Base-by-base conservation (phyloP, 2,329 filamentous ascomycete species). In the Fusarium musae region DNA sequence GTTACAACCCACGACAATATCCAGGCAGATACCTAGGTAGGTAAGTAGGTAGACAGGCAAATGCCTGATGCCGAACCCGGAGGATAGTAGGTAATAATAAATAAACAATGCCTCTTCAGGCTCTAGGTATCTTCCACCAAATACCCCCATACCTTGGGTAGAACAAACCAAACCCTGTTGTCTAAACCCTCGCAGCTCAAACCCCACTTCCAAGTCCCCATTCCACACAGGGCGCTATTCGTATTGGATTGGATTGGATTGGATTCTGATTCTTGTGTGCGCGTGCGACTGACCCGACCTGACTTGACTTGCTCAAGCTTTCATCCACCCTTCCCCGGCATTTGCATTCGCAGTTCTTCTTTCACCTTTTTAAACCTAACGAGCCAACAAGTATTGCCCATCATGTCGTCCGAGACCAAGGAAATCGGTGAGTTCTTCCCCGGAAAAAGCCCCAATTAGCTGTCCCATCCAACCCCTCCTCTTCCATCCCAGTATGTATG, bases 341-440 rank as follows among this genome's bases (percentile, higher is more conserved):
- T 62, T 69, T 70, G 68, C 61, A 74, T 59, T 69, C 66, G 71
- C 61, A 74, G 64, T 74, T 72, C 71, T 74, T 66, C 63, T 43
- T 60, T 71, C 70, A 69, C 56, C 57, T 53, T 69, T 74, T 64
- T 62, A 59, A 74, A 63, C 61, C 70, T 69, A 52, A 57, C 60
- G 64, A 64, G 64, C 58, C 50, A 79, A 47, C 66, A 56, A 67
- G 71, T 68, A 66, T 72, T 77, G 78, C 78, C 79, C 82, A 84
- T 79, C 77, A 84, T 85, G 83, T 83, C 84, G 78, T 83, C 84
- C 78, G 84, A 86, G 62, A 80, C 82, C 37, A 85, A 86, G 81
- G 84, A 83, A 69, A 75, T 82, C 72, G 85, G 84, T 86, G 79
- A 73, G 84, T 82, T 34, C 43, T 49, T 39, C 52, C 62, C 19